Evolutionary conservation across 1,284 basidiomycete genomes (phyloP).

Genomic region (Sutorius eximius): DNA sequence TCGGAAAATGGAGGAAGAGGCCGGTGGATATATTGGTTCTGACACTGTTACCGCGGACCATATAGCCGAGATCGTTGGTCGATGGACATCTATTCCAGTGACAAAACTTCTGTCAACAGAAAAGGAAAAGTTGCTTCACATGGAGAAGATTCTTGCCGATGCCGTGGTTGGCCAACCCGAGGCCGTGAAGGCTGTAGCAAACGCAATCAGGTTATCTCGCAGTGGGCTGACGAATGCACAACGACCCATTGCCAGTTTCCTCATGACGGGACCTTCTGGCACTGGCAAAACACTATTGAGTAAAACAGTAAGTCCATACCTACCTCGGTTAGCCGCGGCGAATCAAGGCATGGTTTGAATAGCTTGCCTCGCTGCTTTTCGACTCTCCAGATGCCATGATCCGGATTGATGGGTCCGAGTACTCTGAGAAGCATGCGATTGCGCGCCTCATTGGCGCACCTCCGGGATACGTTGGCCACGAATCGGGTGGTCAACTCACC

Average conservation of each 20-base stretch:
- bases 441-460: conserved; percentile 88
- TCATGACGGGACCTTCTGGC: conserved; percentile 92
- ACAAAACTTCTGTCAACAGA: conserved; percentile 87
- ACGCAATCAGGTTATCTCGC: conserved; percentile 88
- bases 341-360: conserved; percentile 10
- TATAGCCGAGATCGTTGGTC: conserved; percentile 87
- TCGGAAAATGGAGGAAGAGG: conserved; percentile 74
- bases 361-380: conserved; percentile 86
- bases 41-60: conserved; percentile 89
- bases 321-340: background rate
- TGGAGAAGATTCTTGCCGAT: conserved; percentile 68
- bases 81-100: conserved; percentile 92
- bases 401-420: conserved; percentile 89
- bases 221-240: conserved; percentile 84
- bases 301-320: conserved; percentile 69
- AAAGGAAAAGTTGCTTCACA: conserved; percentile 82
- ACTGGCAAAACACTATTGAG: conserved; percentile 87
- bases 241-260: conserved; percentile 89
- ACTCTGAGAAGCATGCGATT: conserved; percentile 92
- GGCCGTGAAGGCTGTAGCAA: conserved; percentile 86
- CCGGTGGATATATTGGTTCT: conserved; percentile 49
- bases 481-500: conserved; percentile 87
- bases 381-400: conserved; percentile 91
- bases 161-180: conserved; percentile 88
- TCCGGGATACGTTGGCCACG: conserved; percentile 91